Percentiles rank a stretch among this genome's conserved stretches.
Conservation (phyloP, 2,329 filamentous ascomycete species). For the Colletotrichum sublineola region DNA sequence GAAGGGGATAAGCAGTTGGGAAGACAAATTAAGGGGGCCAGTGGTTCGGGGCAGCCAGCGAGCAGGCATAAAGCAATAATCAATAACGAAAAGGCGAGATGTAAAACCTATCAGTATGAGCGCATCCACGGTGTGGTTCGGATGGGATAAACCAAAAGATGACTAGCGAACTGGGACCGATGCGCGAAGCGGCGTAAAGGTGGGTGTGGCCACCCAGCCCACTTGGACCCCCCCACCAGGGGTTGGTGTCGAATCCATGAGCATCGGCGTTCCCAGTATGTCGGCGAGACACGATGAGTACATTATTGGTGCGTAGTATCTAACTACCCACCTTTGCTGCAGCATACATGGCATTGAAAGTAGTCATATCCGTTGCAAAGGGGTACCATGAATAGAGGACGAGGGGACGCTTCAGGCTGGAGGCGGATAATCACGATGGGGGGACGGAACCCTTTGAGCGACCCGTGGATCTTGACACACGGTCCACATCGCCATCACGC, state of each 20-base stretch:
- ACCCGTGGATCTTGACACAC: no score
- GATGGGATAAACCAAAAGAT: constrained; percentile 12
- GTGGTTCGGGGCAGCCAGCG: neutral
- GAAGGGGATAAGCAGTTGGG: constrained; percentile 21
- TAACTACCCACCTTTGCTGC: neutral
- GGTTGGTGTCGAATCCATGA: constrained; percentile 33
- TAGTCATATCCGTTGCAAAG: no score
- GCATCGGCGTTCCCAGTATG: neutral
- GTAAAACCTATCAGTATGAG: constrained; percentile 3
- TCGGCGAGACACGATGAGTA: neutral
- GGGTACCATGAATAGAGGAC: neutral
- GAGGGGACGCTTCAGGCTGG: neutral
- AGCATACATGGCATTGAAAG: neutral
- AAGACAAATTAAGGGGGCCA: neutral
- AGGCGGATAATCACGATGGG: neutral
- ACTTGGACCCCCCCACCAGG: constrained; percentile 36
- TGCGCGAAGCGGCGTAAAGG: constrained; percentile 15
- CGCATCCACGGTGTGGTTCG: constrained; percentile 6
- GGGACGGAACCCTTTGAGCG: no score
- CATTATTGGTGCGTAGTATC: neutral
- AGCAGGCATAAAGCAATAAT: constrained; percentile 16
- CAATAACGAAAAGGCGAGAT: constrained; percentile 8
- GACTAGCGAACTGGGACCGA: constrained; percentile 14
- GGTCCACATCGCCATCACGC: neutral
- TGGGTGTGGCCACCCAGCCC: constrained; percentile 34